phyloP scores from a whole-genome alignment of 73 alveolate species.

The Loxodes magnus region DNA sequence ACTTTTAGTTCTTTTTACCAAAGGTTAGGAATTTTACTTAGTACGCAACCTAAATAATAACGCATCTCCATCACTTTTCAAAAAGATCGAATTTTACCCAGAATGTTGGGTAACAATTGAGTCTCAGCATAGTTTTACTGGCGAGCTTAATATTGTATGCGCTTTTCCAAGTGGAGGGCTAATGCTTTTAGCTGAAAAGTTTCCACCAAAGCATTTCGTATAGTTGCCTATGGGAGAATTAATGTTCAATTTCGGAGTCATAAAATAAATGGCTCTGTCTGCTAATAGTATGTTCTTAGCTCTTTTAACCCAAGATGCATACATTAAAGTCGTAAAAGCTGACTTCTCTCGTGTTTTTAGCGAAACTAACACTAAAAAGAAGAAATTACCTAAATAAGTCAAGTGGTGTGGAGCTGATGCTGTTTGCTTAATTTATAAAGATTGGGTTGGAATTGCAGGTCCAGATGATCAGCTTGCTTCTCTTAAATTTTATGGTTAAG shows the following conservation, averaged over 20 bases:
- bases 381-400: slow-evolving; percentile 19
- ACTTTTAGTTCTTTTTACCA: background rate
- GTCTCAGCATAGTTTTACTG: slow-evolving; percentile 1
- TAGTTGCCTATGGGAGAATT: too few species aligned
- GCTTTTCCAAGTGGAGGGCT: slow-evolving; percentile 3
- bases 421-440: slow-evolving; percentile 13
- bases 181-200: background rate
- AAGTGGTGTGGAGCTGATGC: slow-evolving; percentile 49
- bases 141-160: background rate
- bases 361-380: background rate
- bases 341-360: background rate
- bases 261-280: background rate
- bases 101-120: slow-evolving; percentile 1
- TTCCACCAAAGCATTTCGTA: background rate
- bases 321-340: background rate
- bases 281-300: slow-evolving; percentile 5
- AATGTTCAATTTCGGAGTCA: too few species aligned
- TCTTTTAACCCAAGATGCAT: background rate
- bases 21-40: background rate
- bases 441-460: slow-evolving; percentile 20
- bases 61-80: background rate
- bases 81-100: background rate
- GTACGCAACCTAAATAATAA: background rate
- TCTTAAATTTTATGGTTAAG: background rate
- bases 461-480: slow-evolving; percentile 11